Conservation (phyloP, 371 early-diverging fungal species). For the Syncephalastrum monosporum region DNA sequence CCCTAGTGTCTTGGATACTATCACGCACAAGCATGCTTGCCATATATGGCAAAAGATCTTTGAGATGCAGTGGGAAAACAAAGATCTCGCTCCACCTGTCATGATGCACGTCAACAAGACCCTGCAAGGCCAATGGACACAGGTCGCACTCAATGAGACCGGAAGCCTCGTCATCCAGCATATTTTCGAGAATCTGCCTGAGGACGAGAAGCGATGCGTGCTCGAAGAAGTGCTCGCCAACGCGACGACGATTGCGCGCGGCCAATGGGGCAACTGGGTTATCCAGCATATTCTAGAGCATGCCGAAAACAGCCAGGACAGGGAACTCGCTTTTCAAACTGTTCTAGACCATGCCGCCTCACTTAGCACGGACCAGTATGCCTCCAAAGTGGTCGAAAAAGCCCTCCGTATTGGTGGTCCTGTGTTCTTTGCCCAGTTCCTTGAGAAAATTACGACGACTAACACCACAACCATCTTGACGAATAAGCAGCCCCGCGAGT, state of each 20-base stretch:
- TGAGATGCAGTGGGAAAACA: slow-evolving; percentile 60
- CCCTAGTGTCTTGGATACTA: slow-evolving; percentile 63
- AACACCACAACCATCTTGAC: slow-evolving; percentile 19
- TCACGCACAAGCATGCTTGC: slow-evolving; percentile 76
- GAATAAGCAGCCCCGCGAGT: slow-evolving; percentile 26
- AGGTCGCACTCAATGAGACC: slow-evolving; percentile 76
- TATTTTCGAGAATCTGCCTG: slow-evolving; percentile 71
- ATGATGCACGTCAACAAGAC: slow-evolving; percentile 62
- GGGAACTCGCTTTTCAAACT: slow-evolving; percentile 47
- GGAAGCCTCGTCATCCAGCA: slow-evolving; percentile 81
- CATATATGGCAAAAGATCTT: slow-evolving; percentile 83
- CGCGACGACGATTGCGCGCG: slow-evolving; percentile 61
- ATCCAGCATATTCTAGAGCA: slow-evolving; percentile 75
- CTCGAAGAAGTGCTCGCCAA: slow-evolving; percentile 60
- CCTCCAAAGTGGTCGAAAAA: slow-evolving; percentile 79
- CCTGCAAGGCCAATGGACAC: slow-evolving; percentile 61
- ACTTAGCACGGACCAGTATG: slow-evolving; percentile 72
- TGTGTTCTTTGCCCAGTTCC: slow-evolving; percentile 24
- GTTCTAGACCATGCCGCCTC: slow-evolving; percentile 49
- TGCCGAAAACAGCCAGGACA: slow-evolving; percentile 51
- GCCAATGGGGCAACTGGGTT: slow-evolving; percentile 85
- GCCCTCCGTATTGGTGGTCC: slow-evolving; percentile 62
- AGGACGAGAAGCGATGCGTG: slow-evolving; percentile 62
- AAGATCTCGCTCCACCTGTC: slow-evolving; percentile 45
- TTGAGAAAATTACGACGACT: slow-evolving; percentile 22